Evolutionary conservation across 2,329 filamentous ascomycete species (phyloP).

Genomic region (Leptosphaerulina australis): DNA sequence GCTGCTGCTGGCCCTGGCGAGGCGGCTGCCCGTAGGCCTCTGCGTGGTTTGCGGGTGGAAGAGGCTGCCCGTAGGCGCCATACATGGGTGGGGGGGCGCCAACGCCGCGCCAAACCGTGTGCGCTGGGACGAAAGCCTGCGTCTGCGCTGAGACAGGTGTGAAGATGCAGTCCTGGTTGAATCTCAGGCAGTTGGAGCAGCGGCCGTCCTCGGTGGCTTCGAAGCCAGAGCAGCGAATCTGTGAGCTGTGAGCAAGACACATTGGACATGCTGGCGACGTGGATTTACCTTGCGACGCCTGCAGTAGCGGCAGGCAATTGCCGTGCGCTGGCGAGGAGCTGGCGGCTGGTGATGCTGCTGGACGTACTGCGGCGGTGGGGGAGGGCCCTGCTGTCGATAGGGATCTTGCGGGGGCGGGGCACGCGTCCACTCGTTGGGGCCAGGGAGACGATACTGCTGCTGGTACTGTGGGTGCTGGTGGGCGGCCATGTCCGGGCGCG

Average conservation of each 20-base stretch:
- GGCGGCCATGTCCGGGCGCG: slow-evolving; percentile 53
- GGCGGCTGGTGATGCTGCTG: slow-evolving; percentile 50
- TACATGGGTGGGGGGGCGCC: slow-evolving; percentile 58
- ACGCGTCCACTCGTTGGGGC: slow-evolving; percentile 54
- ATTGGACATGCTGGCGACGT: neutral
- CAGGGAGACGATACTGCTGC: slow-evolving; percentile 55
- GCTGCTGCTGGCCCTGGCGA: slow-evolving; percentile 37
- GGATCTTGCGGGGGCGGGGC: slow-evolving; percentile 49
- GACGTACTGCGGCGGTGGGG: slow-evolving; percentile 50
- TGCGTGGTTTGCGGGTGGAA: slow-evolving; percentile 48
- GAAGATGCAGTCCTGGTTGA: slow-evolving; percentile 79
- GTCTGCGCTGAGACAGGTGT: slow-evolving; percentile 76
- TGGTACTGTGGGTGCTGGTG: slow-evolving; percentile 53
- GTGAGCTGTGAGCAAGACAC: slow-evolving; percentile 26
- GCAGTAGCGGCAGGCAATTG: slow-evolving; percentile 66
- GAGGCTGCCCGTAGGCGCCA: slow-evolving; percentile 58
- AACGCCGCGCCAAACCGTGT: slow-evolving; percentile 63
- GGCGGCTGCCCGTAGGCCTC: slow-evolving; percentile 47
- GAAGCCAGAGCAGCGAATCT: slow-evolving; percentile 80
- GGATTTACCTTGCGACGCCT: slow-evolving; percentile 61
- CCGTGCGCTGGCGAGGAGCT: slow-evolving; percentile 65
- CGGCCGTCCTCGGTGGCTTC: slow-evolving; percentile 73
- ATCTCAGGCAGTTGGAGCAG: slow-evolving; percentile 74
- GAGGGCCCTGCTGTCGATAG: slow-evolving; percentile 44
- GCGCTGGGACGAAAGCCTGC: slow-evolving; percentile 75